These are phyloP conservation scores for Rhytidhysteron rufulum DNA, from an alignment of 2,329 filamentous ascomycete species.

Conservation along the genomic window DNA sequence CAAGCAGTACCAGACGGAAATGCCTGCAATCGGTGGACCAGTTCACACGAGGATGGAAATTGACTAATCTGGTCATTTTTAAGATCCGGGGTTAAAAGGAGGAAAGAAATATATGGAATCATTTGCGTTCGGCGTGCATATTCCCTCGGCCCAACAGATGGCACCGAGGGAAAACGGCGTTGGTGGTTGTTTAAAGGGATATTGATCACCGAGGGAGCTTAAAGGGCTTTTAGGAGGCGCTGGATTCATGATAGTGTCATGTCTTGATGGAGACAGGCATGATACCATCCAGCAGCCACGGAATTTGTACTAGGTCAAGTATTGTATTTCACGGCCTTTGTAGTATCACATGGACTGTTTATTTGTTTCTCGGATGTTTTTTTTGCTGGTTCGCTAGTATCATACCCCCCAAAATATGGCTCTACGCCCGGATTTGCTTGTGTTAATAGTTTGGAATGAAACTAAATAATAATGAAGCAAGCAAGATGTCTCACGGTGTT, in stretches of 20 bases:
- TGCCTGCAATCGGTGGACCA: constrained; percentile 46
- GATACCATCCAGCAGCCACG: neutral
- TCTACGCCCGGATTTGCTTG: no score
- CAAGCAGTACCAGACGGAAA: constrained; percentile 45
- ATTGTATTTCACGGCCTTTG: neutral
- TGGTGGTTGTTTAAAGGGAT: neutral
- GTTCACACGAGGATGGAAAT: constrained; percentile 42
- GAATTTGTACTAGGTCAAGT: neutral
- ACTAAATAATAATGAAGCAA: no score
- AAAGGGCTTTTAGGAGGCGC: neutral
- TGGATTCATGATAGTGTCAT: neutral
- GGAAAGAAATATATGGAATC: neutral
- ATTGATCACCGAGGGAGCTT: neutral
- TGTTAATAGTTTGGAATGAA: no score
- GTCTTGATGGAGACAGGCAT: neutral
- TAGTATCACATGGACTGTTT: no score
- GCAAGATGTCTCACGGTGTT: no score
- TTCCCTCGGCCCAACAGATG: neutral
- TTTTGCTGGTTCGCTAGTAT: no score
- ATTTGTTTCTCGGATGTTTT: no score
- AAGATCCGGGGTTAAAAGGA: neutral
- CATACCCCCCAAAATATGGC: no score
- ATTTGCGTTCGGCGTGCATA: neutral
- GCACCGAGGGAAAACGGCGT: neutral
- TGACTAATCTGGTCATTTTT: constrained; percentile 22